Base-by-base conservation (phyloP, 2,329 filamentous ascomycete genomes). In the Pseudocercospora eumusae region DNA sequence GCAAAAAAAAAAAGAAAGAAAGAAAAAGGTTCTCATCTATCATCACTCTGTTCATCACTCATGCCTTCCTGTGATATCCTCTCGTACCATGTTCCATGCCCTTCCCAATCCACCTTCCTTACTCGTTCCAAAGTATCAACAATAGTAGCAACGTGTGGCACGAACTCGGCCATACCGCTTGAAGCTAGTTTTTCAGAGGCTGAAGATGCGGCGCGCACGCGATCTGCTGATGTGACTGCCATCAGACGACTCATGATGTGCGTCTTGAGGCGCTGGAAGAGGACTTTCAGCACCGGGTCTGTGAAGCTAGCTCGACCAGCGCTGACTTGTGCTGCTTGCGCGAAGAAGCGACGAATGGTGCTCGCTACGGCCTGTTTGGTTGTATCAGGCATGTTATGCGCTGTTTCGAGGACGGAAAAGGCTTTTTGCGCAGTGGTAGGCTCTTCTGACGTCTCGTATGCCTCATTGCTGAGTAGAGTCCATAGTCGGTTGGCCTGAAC, bases 81-180 rank as follows among this genome's bases (percentile, higher is more conserved):
- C 75, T 91, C 88, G 81, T 90, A 92, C 88, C 88, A 91, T 47
- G 78, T 71, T 11, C 84, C 84, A 74, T 92, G 89, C 7, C 85
- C 83, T 64, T 85, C 86, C 65, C 87, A 82, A 72, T 92, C 89
- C 4, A 92, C 86, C 4, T 78, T 78, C 13, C 87, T 86, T 3
- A 92, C 82, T 71, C 83, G 83, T 45, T 84, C 82, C 63, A 92
- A 77, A 70, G 88, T 81, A 33, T 91, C 88, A 7, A 90, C 86
- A 68, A 92, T 87, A 54, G 86, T 85, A 31, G 87, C 81, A 13
- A 92, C 86, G 63, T 83, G 84, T 27, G 85, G 83, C 15, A 89
- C 86, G 72, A 92, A 92, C 75, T 93, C 90, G 0, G 87, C 87
- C 60, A 93, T 76, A 0, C 90, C 90, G 18, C 89, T 81, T 2